Evolutionary conservation across 306 rosid genomes (phyloP).

Genomic region (Pyrus communis): DNA sequence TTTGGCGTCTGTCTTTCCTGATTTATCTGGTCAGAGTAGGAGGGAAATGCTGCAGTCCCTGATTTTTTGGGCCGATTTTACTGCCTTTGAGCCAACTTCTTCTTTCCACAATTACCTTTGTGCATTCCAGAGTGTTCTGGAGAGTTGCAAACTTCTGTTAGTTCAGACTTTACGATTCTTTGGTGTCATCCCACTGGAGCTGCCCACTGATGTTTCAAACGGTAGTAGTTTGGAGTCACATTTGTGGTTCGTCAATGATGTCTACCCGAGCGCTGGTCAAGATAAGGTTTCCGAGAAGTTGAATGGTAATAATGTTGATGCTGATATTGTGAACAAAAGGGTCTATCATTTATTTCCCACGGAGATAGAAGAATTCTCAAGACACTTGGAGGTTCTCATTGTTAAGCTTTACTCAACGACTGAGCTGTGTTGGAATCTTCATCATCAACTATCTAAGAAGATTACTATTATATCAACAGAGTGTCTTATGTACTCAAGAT

Average conservation of each 20-base stretch:
- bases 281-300: constrained; percentile 29
- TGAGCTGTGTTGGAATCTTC: constrained; percentile 81
- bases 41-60: constrained; percentile 69
- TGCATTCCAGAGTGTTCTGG: constrained; percentile 75
- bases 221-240: constrained; percentile 36
- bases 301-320: constrained; percentile 21
- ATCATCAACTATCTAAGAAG: constrained; percentile 66
- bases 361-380: constrained; percentile 57
- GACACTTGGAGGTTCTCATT: constrained; percentile 59
- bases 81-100: constrained; percentile 60
- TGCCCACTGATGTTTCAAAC: constrained; percentile 25
- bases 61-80: constrained; percentile 50
- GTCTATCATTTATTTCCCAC: constrained; percentile 29
- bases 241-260: constrained; percentile 55
- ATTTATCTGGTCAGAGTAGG: constrained; percentile 57
- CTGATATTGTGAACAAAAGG: constrained; percentile 21
- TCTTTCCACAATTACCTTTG: constrained; percentile 66
- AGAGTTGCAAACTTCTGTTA: constrained; percentile 56
- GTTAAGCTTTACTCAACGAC: constrained; percentile 49
- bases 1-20: constrained; percentile 72
- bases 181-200: constrained; percentile 53
- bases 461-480: constrained; percentile 53
- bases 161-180: constrained; percentile 40
- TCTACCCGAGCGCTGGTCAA: constrained; percentile 23
- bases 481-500: constrained; percentile 58